Conservation (phyloP, 495 filamentous ascomycete species). For the Tetracladium marchalianum region DNA sequence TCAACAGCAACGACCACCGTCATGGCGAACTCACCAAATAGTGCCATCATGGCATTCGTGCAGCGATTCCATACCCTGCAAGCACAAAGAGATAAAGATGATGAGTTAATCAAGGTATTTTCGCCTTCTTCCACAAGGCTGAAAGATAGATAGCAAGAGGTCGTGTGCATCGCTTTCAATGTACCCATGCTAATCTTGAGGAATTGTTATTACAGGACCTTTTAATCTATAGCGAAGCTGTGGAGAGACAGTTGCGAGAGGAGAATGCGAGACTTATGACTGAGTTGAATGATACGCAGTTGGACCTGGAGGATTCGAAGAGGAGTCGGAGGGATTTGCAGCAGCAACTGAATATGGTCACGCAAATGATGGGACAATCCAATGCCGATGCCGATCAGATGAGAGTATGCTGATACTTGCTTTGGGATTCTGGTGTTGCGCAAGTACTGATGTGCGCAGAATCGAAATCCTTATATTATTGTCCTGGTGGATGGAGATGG, state of each 20-base stretch:
- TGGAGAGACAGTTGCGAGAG: slow-evolving; percentile 23
- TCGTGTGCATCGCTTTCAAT: neutral
- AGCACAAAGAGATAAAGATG: slow-evolving; percentile 23
- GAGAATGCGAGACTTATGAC: slow-evolving; percentile 28
- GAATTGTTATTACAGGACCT: slow-evolving; percentile 29
- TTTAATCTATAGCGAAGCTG: slow-evolving; percentile 22
- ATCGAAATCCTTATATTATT: slow-evolving; percentile 64
- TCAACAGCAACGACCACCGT: too few species aligned
- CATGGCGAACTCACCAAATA: too few species aligned
- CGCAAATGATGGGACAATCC: slow-evolving; percentile 17
- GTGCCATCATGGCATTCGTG: slow-evolving; percentile 29
- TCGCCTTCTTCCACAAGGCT: slow-evolving; percentile 13
- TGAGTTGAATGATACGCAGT: slow-evolving; percentile 25
- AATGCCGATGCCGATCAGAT: slow-evolving; percentile 24
- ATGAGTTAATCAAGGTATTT: slow-evolving; percentile 25
- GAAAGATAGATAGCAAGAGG: neutral
- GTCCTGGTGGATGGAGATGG: slow-evolving; percentile 72
- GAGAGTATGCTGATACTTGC: slow-evolving; percentile 24
- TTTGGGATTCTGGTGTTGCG: neutral
- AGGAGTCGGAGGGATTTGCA: slow-evolving; percentile 33
- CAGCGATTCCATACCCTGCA: slow-evolving; percentile 30
- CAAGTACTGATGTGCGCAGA: slow-evolving; percentile 33
- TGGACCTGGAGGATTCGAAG: slow-evolving; percentile 32
- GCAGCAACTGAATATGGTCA: slow-evolving; percentile 26
- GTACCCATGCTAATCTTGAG: neutral